Base-by-base conservation (phyloP, 1,284 basidiomycete genomes). In the Ceratobasidium sp. region DNA sequence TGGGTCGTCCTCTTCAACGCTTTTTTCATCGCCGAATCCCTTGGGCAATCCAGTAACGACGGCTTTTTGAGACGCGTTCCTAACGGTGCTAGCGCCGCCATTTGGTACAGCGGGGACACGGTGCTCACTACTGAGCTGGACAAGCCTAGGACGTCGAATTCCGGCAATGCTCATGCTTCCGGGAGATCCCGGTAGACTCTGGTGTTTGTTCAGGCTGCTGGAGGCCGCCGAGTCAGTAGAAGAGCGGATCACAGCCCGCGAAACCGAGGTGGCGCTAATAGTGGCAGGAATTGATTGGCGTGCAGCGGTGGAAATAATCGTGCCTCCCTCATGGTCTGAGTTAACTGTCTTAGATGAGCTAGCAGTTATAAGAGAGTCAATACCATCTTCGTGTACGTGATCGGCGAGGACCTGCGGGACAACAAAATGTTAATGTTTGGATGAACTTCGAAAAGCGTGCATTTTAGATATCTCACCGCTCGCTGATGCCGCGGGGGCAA, bases 41-140 rank as follows among this genome's bases (percentile, higher is more conserved):
- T 58, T 56, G 3, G 83, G 15, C 84, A 82, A 56, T 83, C 82
- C 28, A 77, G 80, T 55, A 28, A 93, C 88, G 77, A 89, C 90
- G 10, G 91, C 93, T 72, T 88, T 89, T 84, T 94, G 92, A 84
- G 92, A 93, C 26, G 88, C 86, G 10, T 91, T 88, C 79, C 91
- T 87, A 72, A 82, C 79, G 60, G 81, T 79, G 28, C 79, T 84
- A 61, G 81, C 82, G 70, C 82, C 83, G 23, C 79, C 83, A 44
- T 82, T 83, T 84, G 81, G 84, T 83, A 64, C 85, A 84, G 69
- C 87, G 53, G 92, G 92, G 28, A 93, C 92, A n/a, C 91, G 89
- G 42, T 89, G 88, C 33, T 91, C 90, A 81, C 89, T 90, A 5
- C 90, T 93, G 83, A 95, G 94, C 55, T 91, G 91, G 42, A 94